Percentiles rank a stretch among this genome's conserved stretches.
Evolutionary conservation across 768 basidiomycete genomes (phyloP).

Genomic region (Nidula microcarpa): DNA sequence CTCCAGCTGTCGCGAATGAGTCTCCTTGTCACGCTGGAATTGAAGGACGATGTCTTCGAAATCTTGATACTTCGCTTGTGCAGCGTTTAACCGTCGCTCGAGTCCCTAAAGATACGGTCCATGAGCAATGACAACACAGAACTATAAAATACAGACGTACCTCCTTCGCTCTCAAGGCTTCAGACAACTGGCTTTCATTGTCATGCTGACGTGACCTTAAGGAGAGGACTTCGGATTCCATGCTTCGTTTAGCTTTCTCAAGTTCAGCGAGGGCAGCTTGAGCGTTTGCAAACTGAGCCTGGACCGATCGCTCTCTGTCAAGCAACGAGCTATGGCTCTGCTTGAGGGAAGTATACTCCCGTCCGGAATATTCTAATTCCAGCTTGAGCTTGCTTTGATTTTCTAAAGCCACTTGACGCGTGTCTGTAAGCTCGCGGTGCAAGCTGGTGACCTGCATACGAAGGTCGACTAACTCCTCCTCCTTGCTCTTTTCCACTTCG

Average conservation of each 20-base stretch:
- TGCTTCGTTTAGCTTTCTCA: slow-evolving; percentile 63
- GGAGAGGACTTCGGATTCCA: slow-evolving; percentile 72
- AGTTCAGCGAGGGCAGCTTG: slow-evolving; percentile 50
- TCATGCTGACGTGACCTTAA: slow-evolving; percentile 70
- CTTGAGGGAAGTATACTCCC: slow-evolving; percentile 59
- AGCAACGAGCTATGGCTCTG: slow-evolving; percentile 63
- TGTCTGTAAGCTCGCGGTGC: slow-evolving; percentile 64
- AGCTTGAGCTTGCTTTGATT: slow-evolving; percentile 70
- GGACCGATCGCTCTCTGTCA: slow-evolving; percentile 52
- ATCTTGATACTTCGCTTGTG: slow-evolving; percentile 75
- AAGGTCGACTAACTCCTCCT: slow-evolving; percentile 75
- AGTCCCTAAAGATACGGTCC: slow-evolving; percentile 42
- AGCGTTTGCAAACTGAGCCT: slow-evolving; percentile 44
- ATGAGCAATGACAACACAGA: neutral
- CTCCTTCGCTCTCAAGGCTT: slow-evolving; percentile 67
- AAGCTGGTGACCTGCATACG: slow-evolving; percentile 59
- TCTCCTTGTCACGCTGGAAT: slow-evolving; percentile 77
- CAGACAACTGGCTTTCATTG: slow-evolving; percentile 59
- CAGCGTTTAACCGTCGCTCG: slow-evolving; percentile 70
- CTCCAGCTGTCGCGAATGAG: slow-evolving; percentile 72
- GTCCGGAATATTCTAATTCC: slow-evolving; percentile 63
- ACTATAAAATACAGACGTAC: slow-evolving; percentile 35
- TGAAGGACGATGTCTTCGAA: slow-evolving; percentile 88
- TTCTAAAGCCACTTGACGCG: slow-evolving; percentile 59
- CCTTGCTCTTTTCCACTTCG: slow-evolving; percentile 85